These are phyloP conservation scores for Erythrophleum ivorense DNA, from an alignment of 331 rosid species.

Conservation along the genomic window DNA sequence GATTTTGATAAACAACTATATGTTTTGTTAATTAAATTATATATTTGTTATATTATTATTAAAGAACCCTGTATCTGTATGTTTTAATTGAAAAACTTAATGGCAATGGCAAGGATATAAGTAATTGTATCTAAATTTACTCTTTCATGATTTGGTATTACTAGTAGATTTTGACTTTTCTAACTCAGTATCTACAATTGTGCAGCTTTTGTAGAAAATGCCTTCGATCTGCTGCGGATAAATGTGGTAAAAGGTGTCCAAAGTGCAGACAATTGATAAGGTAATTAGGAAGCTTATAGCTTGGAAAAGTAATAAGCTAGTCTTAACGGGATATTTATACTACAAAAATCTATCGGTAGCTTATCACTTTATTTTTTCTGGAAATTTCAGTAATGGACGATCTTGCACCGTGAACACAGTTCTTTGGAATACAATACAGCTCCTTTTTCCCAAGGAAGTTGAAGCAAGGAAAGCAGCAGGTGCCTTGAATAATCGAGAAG, in stretches of 20 bases:
- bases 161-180: background rate
- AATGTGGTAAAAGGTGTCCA: conserved; percentile 94
- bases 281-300: conserved; percentile 36
- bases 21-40: too few relatives aligned
- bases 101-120: too few relatives aligned
- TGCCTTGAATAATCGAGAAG: conserved; percentile 48
- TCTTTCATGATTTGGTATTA: background rate
- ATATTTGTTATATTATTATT: too few relatives aligned
- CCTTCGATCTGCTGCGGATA: conserved; percentile 82
- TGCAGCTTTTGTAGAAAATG: conserved; percentile 92
- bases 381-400: conserved; percentile 76
- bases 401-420: conserved; percentile 91
- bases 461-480: conserved; percentile 73
- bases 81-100: too few relatives aligned
- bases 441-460: conserved; percentile 87
- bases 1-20: too few relatives aligned
- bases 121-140: too few relatives aligned
- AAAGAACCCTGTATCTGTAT: too few relatives aligned
- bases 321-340: background rate
- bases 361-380: background rate
- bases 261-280: conserved; percentile 90
- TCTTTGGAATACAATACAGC: conserved; percentile 97
- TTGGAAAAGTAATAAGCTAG: background rate
- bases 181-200: conserved; percentile 13
- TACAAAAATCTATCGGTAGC: background rate